A percentile compares a stretch with the other conserved stretches of the same genome.
Conservation (phyloP, 345 rosid species). For the Eucalyptus paniculata region DNA sequence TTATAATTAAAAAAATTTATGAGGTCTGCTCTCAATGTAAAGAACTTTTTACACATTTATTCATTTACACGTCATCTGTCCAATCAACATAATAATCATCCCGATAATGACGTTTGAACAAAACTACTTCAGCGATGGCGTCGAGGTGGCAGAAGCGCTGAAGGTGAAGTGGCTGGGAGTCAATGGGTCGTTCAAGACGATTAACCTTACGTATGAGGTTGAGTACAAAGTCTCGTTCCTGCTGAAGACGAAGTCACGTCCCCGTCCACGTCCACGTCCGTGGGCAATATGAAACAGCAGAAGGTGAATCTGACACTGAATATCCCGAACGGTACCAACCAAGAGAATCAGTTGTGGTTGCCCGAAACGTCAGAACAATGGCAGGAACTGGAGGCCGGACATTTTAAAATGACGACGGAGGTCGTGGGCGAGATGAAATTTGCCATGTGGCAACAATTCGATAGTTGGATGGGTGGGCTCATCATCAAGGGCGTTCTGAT, state of each 20-base stretch:
- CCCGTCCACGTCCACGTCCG: no score
- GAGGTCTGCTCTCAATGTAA: neutral
- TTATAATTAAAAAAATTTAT: no score
- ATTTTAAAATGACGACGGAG: neutral
- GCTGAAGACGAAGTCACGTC: accelerated
- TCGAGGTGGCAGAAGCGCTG: neutral
- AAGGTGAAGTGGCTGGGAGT: neutral
- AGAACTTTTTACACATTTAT: neutral
- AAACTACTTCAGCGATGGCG: neutral
- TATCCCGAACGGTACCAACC: neutral
- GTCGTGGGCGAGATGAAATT: neutral
- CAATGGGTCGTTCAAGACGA: neutral
- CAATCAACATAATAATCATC: neutral
- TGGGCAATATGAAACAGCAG: no score
- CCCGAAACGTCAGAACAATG: accelerated
- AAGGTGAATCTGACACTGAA: neutral
- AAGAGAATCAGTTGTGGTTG: accelerated
- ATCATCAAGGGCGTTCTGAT: neutral
- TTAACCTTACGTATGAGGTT: neutral
- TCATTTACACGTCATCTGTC: neutral
- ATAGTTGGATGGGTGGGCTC: neutral
- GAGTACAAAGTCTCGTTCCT: neutral
- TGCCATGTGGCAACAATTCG: neutral
- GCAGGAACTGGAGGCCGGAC: neutral
- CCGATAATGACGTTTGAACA: no score